Evolutionary conservation across 306 rosid genomes (phyloP).

Genomic region (Sophora flavescens): DNA sequence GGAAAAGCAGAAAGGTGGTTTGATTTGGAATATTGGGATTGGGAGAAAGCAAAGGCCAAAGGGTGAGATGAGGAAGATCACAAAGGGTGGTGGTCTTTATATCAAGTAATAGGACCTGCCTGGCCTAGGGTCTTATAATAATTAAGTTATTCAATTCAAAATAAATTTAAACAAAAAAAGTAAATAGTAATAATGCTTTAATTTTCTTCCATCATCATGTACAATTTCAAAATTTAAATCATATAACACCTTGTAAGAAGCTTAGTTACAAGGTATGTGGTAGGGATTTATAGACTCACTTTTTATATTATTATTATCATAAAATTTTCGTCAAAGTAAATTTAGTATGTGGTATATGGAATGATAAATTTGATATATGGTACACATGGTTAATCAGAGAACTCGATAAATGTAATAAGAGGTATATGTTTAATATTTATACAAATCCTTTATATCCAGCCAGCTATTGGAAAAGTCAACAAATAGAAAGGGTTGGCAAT

Average conservation of each 20-base stretch:
- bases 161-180: background rate
- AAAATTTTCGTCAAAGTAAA: too few species aligned
- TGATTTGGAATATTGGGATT: conserved; percentile 46
- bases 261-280: too few species aligned
- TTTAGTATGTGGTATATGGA: too few species aligned
- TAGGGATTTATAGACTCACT: too few species aligned
- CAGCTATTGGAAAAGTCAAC: background rate
- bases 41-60: conserved; percentile 41
- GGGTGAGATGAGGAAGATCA: conserved; percentile 41
- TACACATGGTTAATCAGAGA: too few species aligned
- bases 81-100: conserved; percentile 50
- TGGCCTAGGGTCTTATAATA: conserved; percentile 12
- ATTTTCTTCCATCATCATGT: conserved; percentile 14
- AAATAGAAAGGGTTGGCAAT: conserved; percentile 47
- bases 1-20: conserved; percentile 47
- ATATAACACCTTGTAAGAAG: background rate
- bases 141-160: background rate
- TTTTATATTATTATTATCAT: too few species aligned
- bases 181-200: background rate
- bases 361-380: too few species aligned
- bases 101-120: conserved; percentile 36
- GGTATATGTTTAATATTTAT: background rate
- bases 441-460: background rate
- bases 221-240: conserved; percentile 22
- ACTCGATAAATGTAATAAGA: background rate